Evolutionary conservation across 768 basidiomycete genomes (phyloP).

Genomic region (Mycena leptocephala): DNA sequence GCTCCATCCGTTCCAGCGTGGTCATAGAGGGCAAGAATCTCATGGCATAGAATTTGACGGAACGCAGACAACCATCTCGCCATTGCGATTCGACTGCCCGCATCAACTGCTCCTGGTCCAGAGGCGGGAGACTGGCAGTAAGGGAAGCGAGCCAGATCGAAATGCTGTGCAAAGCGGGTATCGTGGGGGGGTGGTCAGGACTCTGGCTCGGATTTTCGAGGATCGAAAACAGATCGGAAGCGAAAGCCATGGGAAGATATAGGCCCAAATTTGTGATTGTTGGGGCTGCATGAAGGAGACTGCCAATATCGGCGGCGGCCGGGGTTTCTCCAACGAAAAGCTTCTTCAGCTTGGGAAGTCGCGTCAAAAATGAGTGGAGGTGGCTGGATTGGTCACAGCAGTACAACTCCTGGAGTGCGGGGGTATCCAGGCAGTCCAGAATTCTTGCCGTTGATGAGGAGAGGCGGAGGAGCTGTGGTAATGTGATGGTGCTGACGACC

Average conservation of each 20-base stretch:
- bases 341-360: background rate
- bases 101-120: conserved; percentile 5
- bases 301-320: background rate
- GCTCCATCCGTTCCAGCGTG: conserved; percentile 2
- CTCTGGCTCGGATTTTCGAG: background rate
- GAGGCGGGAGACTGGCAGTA: background rate
- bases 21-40: background rate
- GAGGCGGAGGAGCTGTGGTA: conserved; percentile 13
- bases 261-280: conserved; percentile 2
- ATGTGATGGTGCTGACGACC: background rate
- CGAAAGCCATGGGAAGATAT: background rate
- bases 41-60: background rate
- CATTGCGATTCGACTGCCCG: background rate
- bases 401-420: background rate
- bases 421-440: background rate
- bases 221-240: background rate
- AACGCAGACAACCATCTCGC: background rate
- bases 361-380: background rate
- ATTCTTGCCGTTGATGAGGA: background rate
- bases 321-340: background rate
- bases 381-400: background rate
- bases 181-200: background rate
- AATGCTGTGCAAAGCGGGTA: background rate
- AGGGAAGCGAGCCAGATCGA: background rate
- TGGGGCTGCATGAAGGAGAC: conserved; percentile 8